Base-by-base conservation (phyloP, 345 rosid genomes). In the Arabidopsis arenosa region DNA sequence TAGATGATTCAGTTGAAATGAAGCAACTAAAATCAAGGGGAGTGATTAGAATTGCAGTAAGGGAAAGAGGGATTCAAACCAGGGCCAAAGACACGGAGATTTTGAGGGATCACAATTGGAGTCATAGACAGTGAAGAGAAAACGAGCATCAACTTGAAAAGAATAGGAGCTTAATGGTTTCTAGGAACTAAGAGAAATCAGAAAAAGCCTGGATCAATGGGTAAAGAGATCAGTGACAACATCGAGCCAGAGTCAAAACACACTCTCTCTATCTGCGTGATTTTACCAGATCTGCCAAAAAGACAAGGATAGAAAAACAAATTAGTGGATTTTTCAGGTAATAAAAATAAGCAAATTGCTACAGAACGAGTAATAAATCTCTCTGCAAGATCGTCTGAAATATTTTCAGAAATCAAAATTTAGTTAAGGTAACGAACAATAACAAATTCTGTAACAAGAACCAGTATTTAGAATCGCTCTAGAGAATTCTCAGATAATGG, bases 51-150 rank as follows among this genome's bases (percentile, higher is more conserved):
- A 30, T 91, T 49, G 87, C 98, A 93, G 73, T 83, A 89, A 3
- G 98, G 97, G 74, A 85, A 74, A 76, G 84, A 88, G 3, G 97
- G 97, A 88, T 93, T 93, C 90, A 91, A 84, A 45, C 89, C 94
- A 47, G 98, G 97, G 17, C 97, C 98, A 56, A 93, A 80, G 48
- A 79, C 96, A 71, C 96, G 90, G 45, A 89, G 91, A 68, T 84
- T 93, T 62, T 84, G 84, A 55, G 59, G 78, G 39, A 75, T 33
- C 9, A 79, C 41, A 54, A 80, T 32, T 40, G 85, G 70, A 56
- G 78, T 52, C 80, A 76, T 81, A 72, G 67, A 77, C 30, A 83
- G 63, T 6, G 87, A 82, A 51, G 88, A 82, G 54, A 53, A 55
- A 28, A 80, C 44, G 76, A 83, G 73, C 98, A 90, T 92, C 81